Conservation (phyloP, 179 eudicot species). For the Silene vulgaris region DNA sequence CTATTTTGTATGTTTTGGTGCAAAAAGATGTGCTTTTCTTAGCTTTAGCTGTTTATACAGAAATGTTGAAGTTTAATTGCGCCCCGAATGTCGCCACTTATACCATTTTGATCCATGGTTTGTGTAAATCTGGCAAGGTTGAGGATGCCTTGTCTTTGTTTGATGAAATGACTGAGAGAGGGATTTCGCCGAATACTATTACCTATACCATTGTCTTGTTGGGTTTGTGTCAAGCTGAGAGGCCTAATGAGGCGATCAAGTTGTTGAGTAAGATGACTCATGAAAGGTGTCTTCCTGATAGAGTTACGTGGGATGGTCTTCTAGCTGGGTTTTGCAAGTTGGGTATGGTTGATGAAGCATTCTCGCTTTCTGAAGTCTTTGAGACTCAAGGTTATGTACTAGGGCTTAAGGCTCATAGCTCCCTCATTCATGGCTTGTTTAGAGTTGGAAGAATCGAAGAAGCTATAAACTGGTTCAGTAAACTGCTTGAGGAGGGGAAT, state of each 20-base stretch:
- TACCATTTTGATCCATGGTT: constrained; percentile 62
- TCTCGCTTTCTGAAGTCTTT: constrained; percentile 37
- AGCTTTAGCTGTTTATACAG: constrained; percentile 57
- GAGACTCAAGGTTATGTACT: constrained; percentile 42
- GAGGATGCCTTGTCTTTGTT: constrained; percentile 54
- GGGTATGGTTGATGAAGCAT: constrained; percentile 57
- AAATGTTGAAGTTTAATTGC: constrained; percentile 62
- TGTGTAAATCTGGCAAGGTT: constrained; percentile 53
- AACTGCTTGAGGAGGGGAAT: constrained; percentile 34
- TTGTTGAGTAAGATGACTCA: constrained; percentile 47
- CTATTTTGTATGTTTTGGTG: constrained; percentile 50
- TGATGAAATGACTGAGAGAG: constrained; percentile 60
- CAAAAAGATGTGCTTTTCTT: constrained; percentile 39
- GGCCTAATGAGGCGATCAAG: constrained; percentile 45
- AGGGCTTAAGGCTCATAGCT: constrained; percentile 45
- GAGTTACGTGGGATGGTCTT: constrained; percentile 47
- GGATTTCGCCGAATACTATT: constrained; percentile 41
- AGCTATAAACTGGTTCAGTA: constrained; percentile 43
- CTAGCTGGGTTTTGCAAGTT: constrained; percentile 60
- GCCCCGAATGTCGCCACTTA: constrained; percentile 48
- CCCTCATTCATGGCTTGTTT: constrained; percentile 60
- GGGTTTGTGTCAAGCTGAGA: constrained; percentile 59
- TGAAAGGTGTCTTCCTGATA: constrained; percentile 50
- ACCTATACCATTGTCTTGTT: constrained; percentile 58
- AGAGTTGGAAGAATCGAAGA: constrained; percentile 53